Evolutionary conservation across 2,329 filamentous ascomycete genomes (phyloP).

Genomic region (Aspergillus carbonarius): DNA sequence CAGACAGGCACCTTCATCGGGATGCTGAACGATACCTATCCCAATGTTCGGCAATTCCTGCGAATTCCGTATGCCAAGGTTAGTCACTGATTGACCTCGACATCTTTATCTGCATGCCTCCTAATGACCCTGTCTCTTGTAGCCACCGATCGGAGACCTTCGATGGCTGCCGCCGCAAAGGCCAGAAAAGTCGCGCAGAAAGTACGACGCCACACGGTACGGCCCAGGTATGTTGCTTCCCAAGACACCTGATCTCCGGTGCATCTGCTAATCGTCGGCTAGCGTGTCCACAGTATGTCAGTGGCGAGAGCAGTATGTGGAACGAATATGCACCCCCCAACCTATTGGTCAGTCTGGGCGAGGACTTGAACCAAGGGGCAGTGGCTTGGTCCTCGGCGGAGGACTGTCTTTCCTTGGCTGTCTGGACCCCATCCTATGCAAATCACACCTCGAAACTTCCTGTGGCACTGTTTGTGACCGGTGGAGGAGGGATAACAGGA

Average conservation of each 20-base stretch:
- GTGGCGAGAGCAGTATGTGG: background rate
- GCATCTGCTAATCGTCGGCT: background rate
- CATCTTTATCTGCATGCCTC: background rate
- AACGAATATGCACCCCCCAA: background rate
- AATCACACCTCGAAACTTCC: slow-evolving; percentile 18
- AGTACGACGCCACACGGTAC: slow-evolving; percentile 21
- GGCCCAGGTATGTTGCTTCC: background rate
- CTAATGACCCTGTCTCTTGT: background rate
- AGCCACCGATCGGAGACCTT: slow-evolving; percentile 1
- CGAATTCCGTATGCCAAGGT: slow-evolving; percentile 39
- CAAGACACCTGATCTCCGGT: background rate
- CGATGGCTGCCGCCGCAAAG: slow-evolving; percentile 30
- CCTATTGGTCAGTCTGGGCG: slow-evolving; percentile 10
- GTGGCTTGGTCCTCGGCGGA: slow-evolving; percentile 32
- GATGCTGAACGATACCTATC: slow-evolving; percentile 32
- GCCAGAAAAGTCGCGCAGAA: slow-evolving; percentile 11
- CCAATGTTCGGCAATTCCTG: slow-evolving; percentile 40
- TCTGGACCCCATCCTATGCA: slow-evolving; percentile 42
- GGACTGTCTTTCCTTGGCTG: slow-evolving; percentile 45
- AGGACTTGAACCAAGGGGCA: slow-evolving; percentile 16
- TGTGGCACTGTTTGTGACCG: slow-evolving; percentile 25
- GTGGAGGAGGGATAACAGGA: slow-evolving; percentile 24
- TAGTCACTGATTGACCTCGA: background rate
- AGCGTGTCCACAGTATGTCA: slow-evolving; percentile 29
- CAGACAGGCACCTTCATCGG: slow-evolving; percentile 28